Evolutionary conservation across 176 grass and related monocot genomes (phyloP), one percentile per base, ranked within the genome.

Genomic region (Carex pumila): DNA sequence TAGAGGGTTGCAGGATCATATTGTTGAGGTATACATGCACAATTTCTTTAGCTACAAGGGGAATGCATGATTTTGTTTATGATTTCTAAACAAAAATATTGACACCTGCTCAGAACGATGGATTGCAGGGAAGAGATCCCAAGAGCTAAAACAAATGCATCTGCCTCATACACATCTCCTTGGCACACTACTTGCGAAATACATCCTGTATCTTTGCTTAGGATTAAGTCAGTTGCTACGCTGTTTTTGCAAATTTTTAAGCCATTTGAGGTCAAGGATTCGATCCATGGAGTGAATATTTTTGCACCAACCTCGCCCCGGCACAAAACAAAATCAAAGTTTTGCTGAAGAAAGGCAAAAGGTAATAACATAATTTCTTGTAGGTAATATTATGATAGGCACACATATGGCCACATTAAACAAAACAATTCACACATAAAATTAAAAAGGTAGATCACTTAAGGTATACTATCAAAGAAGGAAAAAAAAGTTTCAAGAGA

Each of bases 91-190:
- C 47, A 77, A 54, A 18, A 77, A 77, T 50, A 77, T 77, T 61
- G 19, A 45, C 88, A 97, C 90, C 94, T 92, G 87, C 85, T 94
- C 12, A 50, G 84, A 80, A 97, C 85, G 30, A 90, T 88, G 79
- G 87, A 88, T 69, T 97, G 88, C 79, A 97, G 76, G 80, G 83
- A 65, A 68, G 92, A 88, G 70, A 94, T 79, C 63, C 94, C 94
- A 50, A 83, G 61, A 80, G 92, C 92, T 71, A 90, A 85, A 76
- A 97, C 71, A 89, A 97, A 92, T 86, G 92, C 94, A 88, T 97
- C 90, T 45, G 92, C 87, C 58, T 89, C 71, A 52, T 97, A 91
- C 56, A 85, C 61, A 73, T 97, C 87, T 45, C 88, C 66, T 58
- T 88, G 88, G 60, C 92, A 97, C 13, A 89, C 81, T 85, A 94